These are phyloP conservation scores for Cyclotella distinguenda DNA, from an alignment of 108 stramenopile genomes.

Conservation along the genomic window DNA sequence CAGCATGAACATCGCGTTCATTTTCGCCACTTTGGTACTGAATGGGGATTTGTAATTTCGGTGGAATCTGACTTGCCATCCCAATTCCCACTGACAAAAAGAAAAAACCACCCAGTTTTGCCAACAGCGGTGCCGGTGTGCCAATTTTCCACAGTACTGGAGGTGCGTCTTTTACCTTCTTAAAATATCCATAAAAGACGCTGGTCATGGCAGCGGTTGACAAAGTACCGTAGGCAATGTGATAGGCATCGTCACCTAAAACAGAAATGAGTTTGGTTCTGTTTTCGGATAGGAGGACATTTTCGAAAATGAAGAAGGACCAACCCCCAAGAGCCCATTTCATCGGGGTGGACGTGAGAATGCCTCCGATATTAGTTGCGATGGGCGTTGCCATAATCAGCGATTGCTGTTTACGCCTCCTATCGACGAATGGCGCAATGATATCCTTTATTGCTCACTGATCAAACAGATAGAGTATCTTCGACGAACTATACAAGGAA, in stretches of 20 bases:
- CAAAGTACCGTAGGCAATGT: constrained; percentile 68
- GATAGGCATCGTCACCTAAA: constrained; percentile 74
- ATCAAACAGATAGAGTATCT: background rate
- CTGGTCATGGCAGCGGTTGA: constrained; percentile 79
- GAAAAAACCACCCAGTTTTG: constrained; percentile 42
- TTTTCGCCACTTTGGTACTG: constrained; percentile 24
- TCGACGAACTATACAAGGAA: too few relatives aligned
- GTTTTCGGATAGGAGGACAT: constrained; percentile 87
- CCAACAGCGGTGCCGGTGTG: constrained; percentile 24
- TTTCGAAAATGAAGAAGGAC: constrained; percentile 84
- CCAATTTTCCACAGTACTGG: constrained; percentile 37
- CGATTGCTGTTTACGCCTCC: too few relatives aligned
- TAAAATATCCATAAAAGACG: constrained; percentile 69
- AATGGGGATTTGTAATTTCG: constrained; percentile 83
- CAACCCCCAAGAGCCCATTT: constrained; percentile 80
- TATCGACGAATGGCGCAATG: background rate
- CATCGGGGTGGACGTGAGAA: constrained; percentile 33
- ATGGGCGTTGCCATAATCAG: constrained; percentile 7
- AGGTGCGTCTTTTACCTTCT: constrained; percentile 41
- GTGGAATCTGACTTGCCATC: constrained; percentile 74
- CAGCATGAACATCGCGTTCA: background rate
- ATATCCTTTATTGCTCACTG: background rate
- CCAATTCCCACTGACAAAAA: constrained; percentile 62
- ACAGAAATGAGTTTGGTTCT: constrained; percentile 69
- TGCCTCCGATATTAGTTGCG: background rate